A percentile compares a stretch with the other conserved stretches of the same genome.
Conservation (phyloP, 495 filamentous ascomycete species). For the Aspergillus egyptiacus region DNA sequence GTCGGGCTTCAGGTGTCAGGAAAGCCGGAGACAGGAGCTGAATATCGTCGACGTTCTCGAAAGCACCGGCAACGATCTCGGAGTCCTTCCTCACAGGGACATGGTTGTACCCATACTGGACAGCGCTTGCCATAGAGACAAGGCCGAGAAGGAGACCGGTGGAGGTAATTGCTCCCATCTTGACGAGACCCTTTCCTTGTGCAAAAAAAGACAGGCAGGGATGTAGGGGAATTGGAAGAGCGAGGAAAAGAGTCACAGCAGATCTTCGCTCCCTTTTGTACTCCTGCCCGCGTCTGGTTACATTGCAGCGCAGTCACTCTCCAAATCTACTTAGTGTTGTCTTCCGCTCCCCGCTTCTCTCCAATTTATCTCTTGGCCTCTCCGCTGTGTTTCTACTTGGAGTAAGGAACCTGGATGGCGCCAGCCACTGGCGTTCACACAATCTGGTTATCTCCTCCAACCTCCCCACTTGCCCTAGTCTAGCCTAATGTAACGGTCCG, state of each 20-base stretch:
- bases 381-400: background rate
- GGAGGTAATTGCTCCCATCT: background rate
- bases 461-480: conserved; percentile 5
- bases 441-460: conserved; percentile 1
- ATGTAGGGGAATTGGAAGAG: no score
- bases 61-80: conserved; percentile 5
- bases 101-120: conserved; percentile 6
- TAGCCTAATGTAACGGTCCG: no score
- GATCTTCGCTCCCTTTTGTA: conserved; percentile 4
- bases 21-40: conserved; percentile 7
- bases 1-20: background rate
- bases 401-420: background rate
- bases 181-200: background rate
- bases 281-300: background rate
- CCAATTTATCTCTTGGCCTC: conserved; percentile 2
- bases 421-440: conserved; percentile 1
- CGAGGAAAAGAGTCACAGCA: background rate
- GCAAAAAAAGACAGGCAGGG: no score
- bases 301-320: background rate
- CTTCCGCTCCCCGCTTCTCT: background rate
- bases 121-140: conserved; percentile 4
- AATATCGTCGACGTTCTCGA: background rate
- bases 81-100: conserved; percentile 1
- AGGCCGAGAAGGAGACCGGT: background rate
- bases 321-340: background rate